Base-by-base conservation (phyloP, 2,329 filamentous ascomycete genomes). In the Botrytis tulipae region DNA sequence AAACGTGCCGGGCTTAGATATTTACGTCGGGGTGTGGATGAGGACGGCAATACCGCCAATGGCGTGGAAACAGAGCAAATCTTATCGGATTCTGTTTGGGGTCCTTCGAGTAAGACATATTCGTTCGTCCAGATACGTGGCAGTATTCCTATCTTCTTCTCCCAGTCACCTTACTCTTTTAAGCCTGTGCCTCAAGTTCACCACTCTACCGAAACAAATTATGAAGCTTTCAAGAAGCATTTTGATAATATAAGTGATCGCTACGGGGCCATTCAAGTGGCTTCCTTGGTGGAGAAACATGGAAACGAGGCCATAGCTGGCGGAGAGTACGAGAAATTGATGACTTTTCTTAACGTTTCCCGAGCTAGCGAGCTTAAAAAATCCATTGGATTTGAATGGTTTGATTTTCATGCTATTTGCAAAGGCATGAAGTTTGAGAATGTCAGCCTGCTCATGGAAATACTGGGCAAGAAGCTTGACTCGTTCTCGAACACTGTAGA, bases 361-460 rank as follows among this genome's bases (percentile, higher is more conserved):
- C 85, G 85, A 10, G 85, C 86, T 7, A 81, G 76, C 2, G 78
- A 82, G 12, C 18, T 54, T 29, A 60, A 48, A 48, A 54, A 68
- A 9, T 81, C 85, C 16, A 83, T 96, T 20, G 87, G 85, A 0
- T 97, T 97, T 79, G 93, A 97, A 80, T 99, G 96, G 96, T 99
- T 98, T 78, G 96, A 99, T 80, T 99, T 99, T 79, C 96, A 98
- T 81, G 87, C 90, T 29, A 93, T 93, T 42, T 98, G 96, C 80
- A 91, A 94, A 25, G 96, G 96, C 0, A 98, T 99, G 95, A 97
- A 94, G 78, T 99, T 98, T 79, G 95, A 98, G 80, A 98, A 98
- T 74, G 95, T 98, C 20, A 92, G 90, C 73, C 85, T 91, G 42
- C 87, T 99, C 1, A 86, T 99, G 70, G 87, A 93, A 65, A 90